A percentile compares a stretch with the other conserved stretches of the same genome.
These are phyloP conservation scores for Skeletonema grethae DNA, from an alignment of 108 stramenopile species.

Conservation along the genomic window DNA sequence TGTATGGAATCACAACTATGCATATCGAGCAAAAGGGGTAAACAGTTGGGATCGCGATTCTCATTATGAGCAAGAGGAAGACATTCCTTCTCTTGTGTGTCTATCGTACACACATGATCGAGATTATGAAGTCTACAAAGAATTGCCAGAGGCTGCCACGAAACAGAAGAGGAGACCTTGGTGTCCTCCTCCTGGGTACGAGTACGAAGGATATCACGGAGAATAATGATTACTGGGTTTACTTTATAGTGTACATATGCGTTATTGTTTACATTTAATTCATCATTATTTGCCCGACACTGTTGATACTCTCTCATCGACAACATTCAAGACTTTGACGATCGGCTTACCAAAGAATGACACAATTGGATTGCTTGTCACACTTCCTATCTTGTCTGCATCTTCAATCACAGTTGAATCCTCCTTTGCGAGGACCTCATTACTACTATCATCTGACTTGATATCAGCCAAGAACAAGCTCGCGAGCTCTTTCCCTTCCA, in stretches of 20 bases:
- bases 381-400: not conserved
- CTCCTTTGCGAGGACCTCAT: not conserved
- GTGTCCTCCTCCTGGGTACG: conserved; percentile 21
- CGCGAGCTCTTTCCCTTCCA: too few relatives aligned
- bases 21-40: not conserved
- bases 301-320: not conserved
- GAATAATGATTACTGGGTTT: not conserved
- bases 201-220: conserved; percentile 18
- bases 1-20: conserved; percentile 45
- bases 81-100: conserved; percentile 7
- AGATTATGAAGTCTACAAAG: conserved; percentile 20
- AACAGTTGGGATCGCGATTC: not conserved
- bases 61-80: conserved; percentile 18
- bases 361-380: not conserved
- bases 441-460: not conserved
- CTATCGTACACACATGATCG: conserved; percentile 30
- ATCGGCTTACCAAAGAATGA: not conserved
- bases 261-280: not conserved
- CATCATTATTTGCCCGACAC: not conserved
- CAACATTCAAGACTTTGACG: not conserved
- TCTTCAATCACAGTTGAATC: not conserved
- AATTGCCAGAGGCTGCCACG: conserved; percentile 13
- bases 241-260: not conserved
- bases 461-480: not conserved
- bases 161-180: conserved; percentile 5